Evolutionary conservation across 1,139 yeast genomes (phyloP), one percentile per base, ranked within the genome.

Genomic region (Protomyces macrosporus): DNA sequence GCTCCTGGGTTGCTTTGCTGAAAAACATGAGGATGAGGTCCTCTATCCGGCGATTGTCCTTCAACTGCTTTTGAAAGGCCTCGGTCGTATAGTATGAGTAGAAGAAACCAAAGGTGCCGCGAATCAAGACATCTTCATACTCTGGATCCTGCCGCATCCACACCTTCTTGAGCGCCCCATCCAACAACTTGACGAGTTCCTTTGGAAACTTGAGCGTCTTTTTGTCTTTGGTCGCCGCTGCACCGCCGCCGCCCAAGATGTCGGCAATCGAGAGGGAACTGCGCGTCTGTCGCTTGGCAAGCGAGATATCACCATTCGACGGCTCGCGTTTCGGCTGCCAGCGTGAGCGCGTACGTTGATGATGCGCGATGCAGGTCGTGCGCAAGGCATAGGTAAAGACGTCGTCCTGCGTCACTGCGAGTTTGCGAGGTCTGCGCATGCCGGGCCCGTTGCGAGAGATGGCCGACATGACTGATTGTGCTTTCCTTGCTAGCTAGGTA

Each of bases 1-100:
- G 72, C 72, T 86, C 91, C 68, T 83, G 85, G 65, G 84, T 83
- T 6, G 88, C 84, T 65, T 83, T 79, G 33, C 85, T 80, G 30
- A 86, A 82, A 72, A 87, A 88, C 72, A 81, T 79, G 77, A 86
- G 82, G 6, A 88, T 81, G 60, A 88, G 75, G 65, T 84, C 87
- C 68, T 86, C 91, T 0, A 85, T 82, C 45, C 82, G 79, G 50
- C 78, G 77, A 65, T 80, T 77, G 32, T 79, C 72, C 52, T 73
- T 72, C 59, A 74, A 67, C 68, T 67, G 75, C 34, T 81, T 83
- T 23, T 72, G 69, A 67, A 79, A 76, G 32, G 55, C 48, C 5
- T 54, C 57, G 59, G 77, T 77, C 1, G 88, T 55, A 10, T 60
- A 55, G 14, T 55, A 53, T 3, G 45, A 60, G 45, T 64, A 64